A percentile compares a stretch with the other conserved stretches of the same genome.
Conservation (phyloP, 768 basidiomycete species). For the Suillus fuscotomentosus region DNA sequence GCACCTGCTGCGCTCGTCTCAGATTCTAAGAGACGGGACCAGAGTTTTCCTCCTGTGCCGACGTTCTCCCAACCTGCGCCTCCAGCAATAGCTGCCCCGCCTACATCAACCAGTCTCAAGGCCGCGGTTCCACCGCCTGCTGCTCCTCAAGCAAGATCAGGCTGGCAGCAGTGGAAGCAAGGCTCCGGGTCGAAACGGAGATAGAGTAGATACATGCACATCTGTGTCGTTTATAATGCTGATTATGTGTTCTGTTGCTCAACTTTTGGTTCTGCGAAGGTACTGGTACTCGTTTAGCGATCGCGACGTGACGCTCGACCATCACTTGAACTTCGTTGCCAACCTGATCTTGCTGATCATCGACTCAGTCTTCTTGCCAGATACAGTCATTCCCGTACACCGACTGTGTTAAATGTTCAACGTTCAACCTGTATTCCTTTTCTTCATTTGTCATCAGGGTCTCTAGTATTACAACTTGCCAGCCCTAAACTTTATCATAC, state of each 20-base stretch:
- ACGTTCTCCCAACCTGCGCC: constrained; percentile 6
- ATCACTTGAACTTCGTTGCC: neutral
- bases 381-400: neutral
- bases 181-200: constrained; percentile 18
- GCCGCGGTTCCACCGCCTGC: constrained; percentile 21
- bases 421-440: no score
- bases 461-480: no score
- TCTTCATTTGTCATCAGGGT: no score
- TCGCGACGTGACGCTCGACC: neutral
- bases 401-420: no score
- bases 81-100: constrained; percentile 6
- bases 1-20: constrained; percentile 10
- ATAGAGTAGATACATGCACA: constrained; percentile 10
- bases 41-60: constrained; percentile 4
- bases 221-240: neutral
- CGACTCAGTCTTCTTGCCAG: neutral
- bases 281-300: neutral
- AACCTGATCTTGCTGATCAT: neutral
- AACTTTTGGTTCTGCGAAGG: neutral
- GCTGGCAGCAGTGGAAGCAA: constrained; percentile 56
- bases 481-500: no score
- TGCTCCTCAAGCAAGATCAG: constrained; percentile 30
- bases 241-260: neutral
- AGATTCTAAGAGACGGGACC: constrained; percentile 3
- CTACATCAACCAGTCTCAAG: constrained; percentile 10